Base-by-base conservation (phyloP, 2,329 filamentous ascomycete genomes). In the Raffaelea ambrosiae region DNA sequence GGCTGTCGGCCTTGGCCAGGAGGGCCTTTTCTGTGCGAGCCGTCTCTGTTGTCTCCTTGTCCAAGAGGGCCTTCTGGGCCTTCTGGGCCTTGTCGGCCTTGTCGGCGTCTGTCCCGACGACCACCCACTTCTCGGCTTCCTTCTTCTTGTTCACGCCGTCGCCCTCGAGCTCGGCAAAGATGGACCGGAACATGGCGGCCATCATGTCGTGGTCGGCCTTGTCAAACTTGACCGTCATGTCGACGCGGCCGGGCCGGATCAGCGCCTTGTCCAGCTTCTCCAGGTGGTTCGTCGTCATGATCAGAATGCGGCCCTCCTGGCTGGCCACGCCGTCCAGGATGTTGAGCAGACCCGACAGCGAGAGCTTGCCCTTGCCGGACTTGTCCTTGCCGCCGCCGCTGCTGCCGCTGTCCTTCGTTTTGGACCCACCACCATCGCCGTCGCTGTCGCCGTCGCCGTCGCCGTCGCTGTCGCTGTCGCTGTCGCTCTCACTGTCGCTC, bases 261-360 rank as follows among this genome's bases (percentile, higher is more conserved):
- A 83, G 68, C 0, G 79, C 79, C 52, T 74, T 74, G 64, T 81
- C 78, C 9, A 81, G 69, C 57, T 77, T 77, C 52, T 81, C 76
- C 0, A 79, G 47, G 59, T 81, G 76, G 55, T 82, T 82, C n/a
- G 78, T 81, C 3, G 78, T 82, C 78, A 81, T 82, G 60, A 82
- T 74, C 14, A 82, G 68, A 5, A 81, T 69, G n/a, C 77, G 73
- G 7, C 78, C 77, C 57, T 83, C 79, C 53, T 81, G 76, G 9
- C 77, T 79, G 18, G 77, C 77, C 7, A 82, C 78, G 36, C 88
- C 86, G 55, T 94, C 86, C 38, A 93, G 81, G 42, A 86, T 84
- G 63, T 93, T 93, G 43, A 93, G 77, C 2, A 93, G 70, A 0
- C 85, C 86, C 0, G 85, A 88, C 2, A 93, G 73, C 0, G 84